Evolutionary conservation across 176 grass and related monocot species (phyloP).

Genomic region (Musa troglodytarum): DNA sequence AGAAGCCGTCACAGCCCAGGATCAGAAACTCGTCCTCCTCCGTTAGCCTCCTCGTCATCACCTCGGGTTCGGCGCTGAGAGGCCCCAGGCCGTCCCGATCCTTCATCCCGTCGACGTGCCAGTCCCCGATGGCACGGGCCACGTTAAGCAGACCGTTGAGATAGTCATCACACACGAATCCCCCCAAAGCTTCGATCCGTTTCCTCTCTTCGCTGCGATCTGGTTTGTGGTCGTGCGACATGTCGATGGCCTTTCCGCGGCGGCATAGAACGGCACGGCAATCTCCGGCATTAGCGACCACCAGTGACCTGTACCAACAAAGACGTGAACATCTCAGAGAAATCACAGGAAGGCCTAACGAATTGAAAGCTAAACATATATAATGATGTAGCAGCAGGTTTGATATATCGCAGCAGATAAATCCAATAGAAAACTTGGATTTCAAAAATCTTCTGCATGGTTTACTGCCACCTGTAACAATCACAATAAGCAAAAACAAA

Average conservation of each 20-base stretch:
- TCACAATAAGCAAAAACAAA: no score
- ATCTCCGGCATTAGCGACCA: constrained; percentile 86
- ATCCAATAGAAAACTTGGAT: no score
- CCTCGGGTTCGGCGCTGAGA: constrained; percentile 72
- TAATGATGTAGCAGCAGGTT: no score
- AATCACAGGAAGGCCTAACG: no score
- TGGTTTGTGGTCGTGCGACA: constrained; percentile 80
- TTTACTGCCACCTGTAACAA: no score
- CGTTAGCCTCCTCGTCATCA: constrained; percentile 48
- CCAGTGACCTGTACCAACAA: constrained; percentile 48
- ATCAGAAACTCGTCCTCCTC: constrained; percentile 89
- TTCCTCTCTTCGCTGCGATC: constrained; percentile 49
- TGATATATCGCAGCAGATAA: no score
- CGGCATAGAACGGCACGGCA: constrained; percentile 79
- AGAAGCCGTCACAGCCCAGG: constrained; percentile 81
- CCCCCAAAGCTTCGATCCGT: constrained; percentile 61
- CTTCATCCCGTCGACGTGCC: constrained; percentile 89
- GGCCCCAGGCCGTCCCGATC: constrained; percentile 38
- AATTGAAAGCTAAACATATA: no score
- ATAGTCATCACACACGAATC: constrained; percentile 58
- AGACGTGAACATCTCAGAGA: background rate
- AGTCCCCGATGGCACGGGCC: constrained; percentile 63
- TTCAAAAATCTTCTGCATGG: no score
- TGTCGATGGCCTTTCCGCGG: constrained; percentile 66
- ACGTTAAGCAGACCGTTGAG: constrained; percentile 81